Conservation (phyloP, 139 green algal species). For the Chlamydomonas eustigma region DNA sequence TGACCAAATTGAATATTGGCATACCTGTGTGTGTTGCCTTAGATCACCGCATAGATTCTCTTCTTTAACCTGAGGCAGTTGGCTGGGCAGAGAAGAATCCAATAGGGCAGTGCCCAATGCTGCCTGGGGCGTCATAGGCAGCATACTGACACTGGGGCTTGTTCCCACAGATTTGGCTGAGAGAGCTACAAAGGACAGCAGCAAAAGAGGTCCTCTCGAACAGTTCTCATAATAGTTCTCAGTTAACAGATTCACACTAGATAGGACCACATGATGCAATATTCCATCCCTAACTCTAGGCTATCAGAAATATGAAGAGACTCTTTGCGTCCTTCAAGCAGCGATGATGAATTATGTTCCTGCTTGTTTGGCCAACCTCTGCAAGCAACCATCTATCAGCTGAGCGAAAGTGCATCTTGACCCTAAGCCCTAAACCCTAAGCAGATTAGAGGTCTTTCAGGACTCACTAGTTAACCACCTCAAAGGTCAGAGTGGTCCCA, state of each 20-base stretch:
- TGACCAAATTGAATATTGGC: neutral
- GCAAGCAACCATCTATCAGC: neutral
- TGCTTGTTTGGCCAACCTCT: neutral
- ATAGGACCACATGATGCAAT: too few species aligned
- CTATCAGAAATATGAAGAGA: too few species aligned
- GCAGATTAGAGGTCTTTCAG: neutral
- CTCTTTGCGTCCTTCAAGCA: too few species aligned
- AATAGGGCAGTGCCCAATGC: neutral
- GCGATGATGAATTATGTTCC: too few species aligned
- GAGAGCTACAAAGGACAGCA: neutral
- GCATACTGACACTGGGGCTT: neutral
- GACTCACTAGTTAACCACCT: neutral
- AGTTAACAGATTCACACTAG: neutral
- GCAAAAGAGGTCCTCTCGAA: neutral
- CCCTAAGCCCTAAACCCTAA: neutral
- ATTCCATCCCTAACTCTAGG: too few species aligned
- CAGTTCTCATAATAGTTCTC: neutral
- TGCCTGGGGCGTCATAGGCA: neutral
- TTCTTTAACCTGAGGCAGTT: neutral
- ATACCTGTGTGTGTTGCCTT: neutral
- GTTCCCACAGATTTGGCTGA: neutral
- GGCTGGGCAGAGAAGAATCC: neutral
- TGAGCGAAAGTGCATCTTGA: neutral
- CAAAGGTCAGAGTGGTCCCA: neutral
- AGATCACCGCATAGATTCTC: neutral